phyloP scores from a whole-genome alignment of 306 rosid species.

The Casuarina cunninghamiana region DNA sequence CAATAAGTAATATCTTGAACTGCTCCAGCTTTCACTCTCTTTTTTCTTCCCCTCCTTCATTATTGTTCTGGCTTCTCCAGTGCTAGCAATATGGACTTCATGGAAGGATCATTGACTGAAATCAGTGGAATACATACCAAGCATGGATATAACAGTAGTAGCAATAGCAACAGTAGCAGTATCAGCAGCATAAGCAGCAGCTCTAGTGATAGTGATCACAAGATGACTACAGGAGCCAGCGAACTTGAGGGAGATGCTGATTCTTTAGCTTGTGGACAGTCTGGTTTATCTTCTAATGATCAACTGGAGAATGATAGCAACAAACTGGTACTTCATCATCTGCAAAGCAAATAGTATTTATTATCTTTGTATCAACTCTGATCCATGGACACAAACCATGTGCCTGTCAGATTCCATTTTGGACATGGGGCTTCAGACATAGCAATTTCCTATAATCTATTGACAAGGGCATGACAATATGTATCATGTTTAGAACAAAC shows the following conservation, averaged over 20 bases:
- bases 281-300: constrained; percentile 70
- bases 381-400: neutral
- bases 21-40: constrained; percentile 22
- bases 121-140: constrained; percentile 54
- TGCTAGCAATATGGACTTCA: constrained; percentile 66
- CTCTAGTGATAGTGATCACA: constrained; percentile 85
- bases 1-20: constrained; percentile 2
- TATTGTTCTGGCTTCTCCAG: constrained; percentile 56
- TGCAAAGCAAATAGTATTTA: constrained; percentile 8
- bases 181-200: constrained; percentile 90
- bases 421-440: neutral
- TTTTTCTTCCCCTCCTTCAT: constrained; percentile 13
- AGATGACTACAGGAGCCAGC: constrained; percentile 61
- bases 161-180: constrained; percentile 94
- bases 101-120: constrained; percentile 70
- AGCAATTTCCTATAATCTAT: constrained; percentile 13
- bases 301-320: constrained; percentile 63
- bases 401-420: constrained; percentile 6
- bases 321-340: constrained; percentile 64
- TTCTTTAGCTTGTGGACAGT: constrained; percentile 84
- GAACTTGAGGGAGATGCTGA: constrained; percentile 99
- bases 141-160: constrained; percentile 87
- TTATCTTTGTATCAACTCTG: constrained; percentile 14
- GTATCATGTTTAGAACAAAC: neutral
- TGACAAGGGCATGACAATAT: neutral